These are phyloP conservation scores for Bidens hawaiensis DNA, from an alignment of 140 eudicot genomes.

Conservation along the genomic window DNA sequence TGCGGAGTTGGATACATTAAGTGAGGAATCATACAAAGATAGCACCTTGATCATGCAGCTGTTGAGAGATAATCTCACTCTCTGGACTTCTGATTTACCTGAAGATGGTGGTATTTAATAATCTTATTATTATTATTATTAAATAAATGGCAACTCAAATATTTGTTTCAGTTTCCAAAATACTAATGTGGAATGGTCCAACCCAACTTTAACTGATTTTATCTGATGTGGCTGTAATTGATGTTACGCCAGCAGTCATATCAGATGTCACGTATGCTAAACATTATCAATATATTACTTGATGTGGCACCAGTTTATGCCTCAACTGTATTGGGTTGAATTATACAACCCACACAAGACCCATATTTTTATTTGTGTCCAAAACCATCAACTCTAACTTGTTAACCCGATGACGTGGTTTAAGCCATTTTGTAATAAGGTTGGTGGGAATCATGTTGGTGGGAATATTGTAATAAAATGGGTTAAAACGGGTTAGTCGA, in stretches of 20 bases:
- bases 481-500: no score
- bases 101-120: slow-evolving; percentile 51
- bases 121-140: background rate
- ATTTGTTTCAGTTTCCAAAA: background rate
- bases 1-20: slow-evolving; percentile 69
- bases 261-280: background rate
- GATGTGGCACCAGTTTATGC: no score
- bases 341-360: no score
- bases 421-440: no score
- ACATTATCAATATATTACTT: no score
- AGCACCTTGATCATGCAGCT: slow-evolving; percentile 79
- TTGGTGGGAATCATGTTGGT: no score
- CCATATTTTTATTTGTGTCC: no score
- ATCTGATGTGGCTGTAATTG: background rate
- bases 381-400: no score
- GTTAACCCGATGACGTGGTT: no score
- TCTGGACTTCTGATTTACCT: slow-evolving; percentile 81
- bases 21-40: slow-evolving; percentile 80
- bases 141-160: background rate
- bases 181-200: background rate
- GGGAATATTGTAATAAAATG: no score
- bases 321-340: no score
- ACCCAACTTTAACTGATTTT: background rate
- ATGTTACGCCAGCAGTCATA: background rate
- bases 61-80: slow-evolving; percentile 78